These are phyloP conservation scores for Lenzites betulinus DNA, from an alignment of 768 basidiomycete species.

Conservation along the genomic window DNA sequence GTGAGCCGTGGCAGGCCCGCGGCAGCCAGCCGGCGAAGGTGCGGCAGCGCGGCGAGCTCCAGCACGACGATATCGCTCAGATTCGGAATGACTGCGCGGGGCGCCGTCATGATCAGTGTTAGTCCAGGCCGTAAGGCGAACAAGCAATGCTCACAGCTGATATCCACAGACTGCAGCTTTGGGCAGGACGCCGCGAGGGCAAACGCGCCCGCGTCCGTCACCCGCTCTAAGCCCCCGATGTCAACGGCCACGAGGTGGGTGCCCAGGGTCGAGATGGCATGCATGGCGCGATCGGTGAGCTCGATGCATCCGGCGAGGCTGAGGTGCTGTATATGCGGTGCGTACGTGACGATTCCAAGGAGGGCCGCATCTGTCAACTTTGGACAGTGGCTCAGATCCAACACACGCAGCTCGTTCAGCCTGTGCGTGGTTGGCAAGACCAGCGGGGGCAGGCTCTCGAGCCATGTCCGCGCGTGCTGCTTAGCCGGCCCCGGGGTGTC, in stretches of 20 bases:
- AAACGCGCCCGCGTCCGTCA: constrained; percentile 78
- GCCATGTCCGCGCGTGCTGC: constrained; percentile 50
- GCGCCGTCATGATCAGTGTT: background rate
- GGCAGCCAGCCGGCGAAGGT: constrained; percentile 75
- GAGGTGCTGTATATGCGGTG: constrained; percentile 74
- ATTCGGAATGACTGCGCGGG: constrained; percentile 67
- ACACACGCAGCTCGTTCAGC: constrained; percentile 72
- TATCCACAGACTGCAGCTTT: constrained; percentile 78
- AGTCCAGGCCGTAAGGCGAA: background rate
- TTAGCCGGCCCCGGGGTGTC: constrained; percentile 15
- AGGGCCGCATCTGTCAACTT: constrained; percentile 75
- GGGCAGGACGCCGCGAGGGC: constrained; percentile 69
- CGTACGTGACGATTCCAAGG: constrained; percentile 72
- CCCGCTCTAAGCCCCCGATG: constrained; percentile 74
- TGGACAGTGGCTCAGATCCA: constrained; percentile 77
- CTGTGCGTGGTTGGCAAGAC: constrained; percentile 51
- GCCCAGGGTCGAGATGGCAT: constrained; percentile 69
- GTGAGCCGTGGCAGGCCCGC: constrained; percentile 83
- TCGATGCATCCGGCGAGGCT: constrained; percentile 75
- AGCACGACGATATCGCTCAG: constrained; percentile 85
- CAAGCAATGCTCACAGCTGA: constrained; percentile 69
- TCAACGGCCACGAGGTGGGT: constrained; percentile 78
- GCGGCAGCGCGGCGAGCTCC: constrained; percentile 70
- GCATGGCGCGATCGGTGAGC: constrained; percentile 72
- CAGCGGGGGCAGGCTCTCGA: constrained; percentile 64